Evolutionary conservation across 192 early-diverging fungal genomes (phyloP).

Genomic region (Mortierella antarctica): DNA sequence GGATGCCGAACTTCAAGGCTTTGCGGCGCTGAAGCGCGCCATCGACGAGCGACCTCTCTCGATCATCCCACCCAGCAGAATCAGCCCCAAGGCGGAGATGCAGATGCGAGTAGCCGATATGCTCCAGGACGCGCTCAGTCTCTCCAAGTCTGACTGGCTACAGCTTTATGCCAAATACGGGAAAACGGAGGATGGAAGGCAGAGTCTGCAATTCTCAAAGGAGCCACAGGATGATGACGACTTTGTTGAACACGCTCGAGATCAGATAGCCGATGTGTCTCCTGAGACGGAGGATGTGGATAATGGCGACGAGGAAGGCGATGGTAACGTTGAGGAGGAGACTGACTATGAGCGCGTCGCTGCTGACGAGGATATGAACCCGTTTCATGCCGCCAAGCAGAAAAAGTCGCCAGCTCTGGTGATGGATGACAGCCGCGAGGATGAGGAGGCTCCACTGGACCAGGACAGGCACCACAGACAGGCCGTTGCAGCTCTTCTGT

Average conservation of each 20-base stretch:
- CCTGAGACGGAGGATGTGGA: constrained; percentile 10
- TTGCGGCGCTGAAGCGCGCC: constrained; percentile 45
- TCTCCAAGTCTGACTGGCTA: constrained; percentile 31
- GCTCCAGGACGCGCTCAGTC: constrained; percentile 43
- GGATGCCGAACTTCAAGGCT: constrained; percentile 57
- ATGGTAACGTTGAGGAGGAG: constrained; percentile 12
- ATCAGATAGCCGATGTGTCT: constrained; percentile 1
- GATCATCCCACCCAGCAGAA: constrained; percentile 43
- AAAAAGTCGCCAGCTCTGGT: neutral
- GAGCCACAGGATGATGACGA: constrained; percentile 29
- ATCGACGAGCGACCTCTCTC: constrained; percentile 50
- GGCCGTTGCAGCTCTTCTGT: constrained; percentile 38
- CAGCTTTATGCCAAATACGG: constrained; percentile 25
- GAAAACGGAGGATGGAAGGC: constrained; percentile 12
- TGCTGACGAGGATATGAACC: constrained; percentile 36
- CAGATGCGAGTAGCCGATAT: constrained; percentile 52
- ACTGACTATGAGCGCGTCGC: constrained; percentile 41
- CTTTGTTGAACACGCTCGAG: constrained; percentile 8
- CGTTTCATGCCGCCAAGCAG: constrained; percentile 17
- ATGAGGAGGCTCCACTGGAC: constrained; percentile 1
- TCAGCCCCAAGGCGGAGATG: constrained; percentile 52
- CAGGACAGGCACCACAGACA: constrained; percentile 34
- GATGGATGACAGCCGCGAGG: neutral
- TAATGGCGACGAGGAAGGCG: neutral
- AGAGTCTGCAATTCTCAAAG: constrained; percentile 23